phyloP scores from a whole-genome alignment of 2,329 filamentous ascomycete genomes.

The Venturia aucupariae region DNA sequence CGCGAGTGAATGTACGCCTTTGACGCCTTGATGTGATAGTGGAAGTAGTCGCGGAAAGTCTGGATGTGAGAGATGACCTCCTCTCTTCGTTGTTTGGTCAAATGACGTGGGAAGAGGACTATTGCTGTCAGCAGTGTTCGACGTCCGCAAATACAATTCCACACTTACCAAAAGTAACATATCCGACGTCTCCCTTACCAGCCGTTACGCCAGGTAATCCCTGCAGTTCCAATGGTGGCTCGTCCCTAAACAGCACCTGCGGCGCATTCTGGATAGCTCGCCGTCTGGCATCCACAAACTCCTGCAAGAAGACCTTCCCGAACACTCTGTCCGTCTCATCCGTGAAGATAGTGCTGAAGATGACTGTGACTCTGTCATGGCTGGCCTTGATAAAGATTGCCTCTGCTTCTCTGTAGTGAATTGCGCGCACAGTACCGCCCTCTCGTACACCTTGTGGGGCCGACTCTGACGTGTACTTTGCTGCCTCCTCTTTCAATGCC shows the following conservation, averaged over 20 bases:
- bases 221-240: slow-evolving; percentile 85
- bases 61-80: slow-evolving; percentile 99
- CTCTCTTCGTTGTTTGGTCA: slow-evolving; percentile 80
- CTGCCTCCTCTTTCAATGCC: slow-evolving; percentile 74
- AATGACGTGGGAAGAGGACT: slow-evolving; percentile 94
- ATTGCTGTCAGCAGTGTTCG: slow-evolving; percentile 19
- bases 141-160: slow-evolving; percentile 14
- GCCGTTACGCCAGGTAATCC: slow-evolving; percentile 73
- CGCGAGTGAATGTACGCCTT: slow-evolving; percentile 98
- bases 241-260: slow-evolving; percentile 91
- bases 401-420: slow-evolving; percentile 98
- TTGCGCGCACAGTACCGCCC: slow-evolving; percentile 86
- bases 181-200: slow-evolving; percentile 80
- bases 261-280: slow-evolving; percentile 97
- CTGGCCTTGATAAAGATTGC: slow-evolving; percentile 98
- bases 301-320: slow-evolving; percentile 81
- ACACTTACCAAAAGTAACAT: slow-evolving; percentile 85
- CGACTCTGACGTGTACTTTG: slow-evolving; percentile 86
- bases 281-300: slow-evolving; percentile 93
- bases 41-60: slow-evolving; percentile 99
- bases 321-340: slow-evolving; percentile 98
- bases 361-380: slow-evolving; percentile 94
- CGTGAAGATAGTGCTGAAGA: slow-evolving; percentile 96
- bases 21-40: slow-evolving; percentile 99
- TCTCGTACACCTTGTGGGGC: slow-evolving; percentile 85